phyloP scores from a whole-genome alignment of 352 stramenopile species.

The Phytophthora cactorum region DNA sequence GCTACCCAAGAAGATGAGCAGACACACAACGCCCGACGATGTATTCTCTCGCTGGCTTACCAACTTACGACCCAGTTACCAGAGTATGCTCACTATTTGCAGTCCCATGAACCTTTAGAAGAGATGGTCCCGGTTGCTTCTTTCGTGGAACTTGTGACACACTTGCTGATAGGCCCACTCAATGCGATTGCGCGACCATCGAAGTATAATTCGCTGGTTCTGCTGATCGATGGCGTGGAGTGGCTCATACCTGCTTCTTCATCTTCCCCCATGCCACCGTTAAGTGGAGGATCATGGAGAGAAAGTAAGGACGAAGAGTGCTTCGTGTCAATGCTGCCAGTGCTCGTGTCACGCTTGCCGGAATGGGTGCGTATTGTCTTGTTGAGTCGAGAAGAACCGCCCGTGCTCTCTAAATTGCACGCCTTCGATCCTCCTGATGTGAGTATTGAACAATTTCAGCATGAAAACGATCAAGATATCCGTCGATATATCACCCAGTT shows the following conservation, averaged over 20 bases:
- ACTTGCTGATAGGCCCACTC: constrained; percentile 66
- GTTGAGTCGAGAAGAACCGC: constrained; percentile 65
- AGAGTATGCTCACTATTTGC: constrained; percentile 70
- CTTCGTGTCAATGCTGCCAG: constrained; percentile 62
- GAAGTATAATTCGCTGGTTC: constrained; percentile 58
- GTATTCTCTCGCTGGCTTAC: constrained; percentile 73
- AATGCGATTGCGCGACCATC: constrained; percentile 64
- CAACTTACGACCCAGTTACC: constrained; percentile 79
- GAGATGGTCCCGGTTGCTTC: constrained; percentile 80
- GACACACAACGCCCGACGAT: constrained; percentile 68
- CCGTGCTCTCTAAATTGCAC: constrained; percentile 67
- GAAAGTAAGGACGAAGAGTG: constrained; percentile 50
- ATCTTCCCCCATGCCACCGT: constrained; percentile 25
- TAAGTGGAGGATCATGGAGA: constrained; percentile 13
- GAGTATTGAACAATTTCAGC: constrained; percentile 48
- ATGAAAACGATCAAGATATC: constrained; percentile 66
- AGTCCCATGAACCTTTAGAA: constrained; percentile 72
- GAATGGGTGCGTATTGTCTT: constrained; percentile 74
- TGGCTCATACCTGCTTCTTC: constrained; percentile 40
- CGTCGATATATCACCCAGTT: constrained; percentile 18
- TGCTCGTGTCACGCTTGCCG: constrained; percentile 56
- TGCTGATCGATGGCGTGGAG: constrained; percentile 76
- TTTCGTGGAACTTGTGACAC: constrained; percentile 54
- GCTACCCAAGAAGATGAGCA: constrained; percentile 77
- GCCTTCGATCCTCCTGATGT: constrained; percentile 50